Conservation (phyloP, 2,329 filamentous ascomycete genomes). For the Colletotrichum cereale region DNA sequence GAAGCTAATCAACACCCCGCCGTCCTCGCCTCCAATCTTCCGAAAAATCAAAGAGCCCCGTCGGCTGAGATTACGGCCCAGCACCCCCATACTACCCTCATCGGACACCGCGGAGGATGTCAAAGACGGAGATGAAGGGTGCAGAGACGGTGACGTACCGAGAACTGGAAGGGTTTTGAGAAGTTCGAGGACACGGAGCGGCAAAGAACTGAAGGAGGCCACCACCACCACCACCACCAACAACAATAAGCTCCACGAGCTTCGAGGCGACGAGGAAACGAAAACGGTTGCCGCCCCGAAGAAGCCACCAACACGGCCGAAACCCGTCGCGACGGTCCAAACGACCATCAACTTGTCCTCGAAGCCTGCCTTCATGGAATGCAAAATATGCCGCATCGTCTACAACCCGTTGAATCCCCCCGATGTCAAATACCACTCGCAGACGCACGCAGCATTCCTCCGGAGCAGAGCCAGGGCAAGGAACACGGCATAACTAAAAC, state of each 20-base stretch:
- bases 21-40: constrained; percentile 42
- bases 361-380: constrained; percentile 57
- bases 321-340: constrained; percentile 49
- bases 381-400: constrained; percentile 57
- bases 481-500: background rate
- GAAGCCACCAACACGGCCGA: constrained; percentile 27
- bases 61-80: constrained; percentile 37
- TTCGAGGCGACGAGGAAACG: background rate
- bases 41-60: constrained; percentile 38
- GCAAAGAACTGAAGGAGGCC: background rate
- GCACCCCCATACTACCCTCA: constrained; percentile 13
- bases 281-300: constrained; percentile 14
- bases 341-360: constrained; percentile 60
- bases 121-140: background rate
- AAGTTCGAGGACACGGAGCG: background rate
- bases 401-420: constrained; percentile 59
- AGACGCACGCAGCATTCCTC: constrained; percentile 47
- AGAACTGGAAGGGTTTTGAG: background rate
- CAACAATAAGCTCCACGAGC: constrained; percentile 9
- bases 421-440: constrained; percentile 58
- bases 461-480: constrained; percentile 2
- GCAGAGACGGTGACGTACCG: background rate
- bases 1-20: constrained; percentile 43
- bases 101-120: constrained; percentile 9
- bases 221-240: too few relatives aligned